These are phyloP conservation scores for Coprinopsis marcescibilis DNA, from an alignment of 768 basidiomycete genomes.

Conservation along the genomic window DNA sequence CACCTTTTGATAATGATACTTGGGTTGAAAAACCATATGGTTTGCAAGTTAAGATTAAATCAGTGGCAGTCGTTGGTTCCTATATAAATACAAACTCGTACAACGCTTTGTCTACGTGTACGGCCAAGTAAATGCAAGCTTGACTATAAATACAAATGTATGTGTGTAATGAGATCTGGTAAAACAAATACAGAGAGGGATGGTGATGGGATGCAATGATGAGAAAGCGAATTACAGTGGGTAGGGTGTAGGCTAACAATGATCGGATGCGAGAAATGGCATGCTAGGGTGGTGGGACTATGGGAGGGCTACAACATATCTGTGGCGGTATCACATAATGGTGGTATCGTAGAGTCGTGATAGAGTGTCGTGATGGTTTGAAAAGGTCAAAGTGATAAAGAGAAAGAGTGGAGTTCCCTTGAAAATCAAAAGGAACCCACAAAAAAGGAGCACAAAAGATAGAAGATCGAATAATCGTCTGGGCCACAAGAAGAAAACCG, in stretches of 20 bases:
- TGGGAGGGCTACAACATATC: conserved; percentile 3
- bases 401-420: background rate
- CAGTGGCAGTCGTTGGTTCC: background rate
- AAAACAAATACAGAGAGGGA: conserved; percentile 2
- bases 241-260: conserved; percentile 1
- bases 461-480: conserved; percentile 9
- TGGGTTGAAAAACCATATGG: no score
- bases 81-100: conserved; percentile 15
- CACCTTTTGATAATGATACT: no score
- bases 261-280: conserved; percentile 7
- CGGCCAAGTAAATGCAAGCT: conserved; percentile 7
- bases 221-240: background rate
- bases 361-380: conserved; percentile 3
- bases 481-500: conserved; percentile 11
- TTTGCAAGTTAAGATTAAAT: conserved; percentile 6
- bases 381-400: conserved; percentile 1
- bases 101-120: background rate
- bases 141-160: conserved; percentile 22
- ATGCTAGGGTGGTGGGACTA: background rate
- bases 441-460: conserved; percentile 6
- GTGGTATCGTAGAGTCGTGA: conserved; percentile 9
- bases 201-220: conserved; percentile 4
- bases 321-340: conserved; percentile 8
- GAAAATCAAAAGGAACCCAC: background rate
- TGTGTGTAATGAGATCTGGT: conserved; percentile 5